Evolutionary conservation across 345 rosid species (phyloP), one percentile per base, ranked within the genome.

Genomic region (Lepidium africanum): DNA sequence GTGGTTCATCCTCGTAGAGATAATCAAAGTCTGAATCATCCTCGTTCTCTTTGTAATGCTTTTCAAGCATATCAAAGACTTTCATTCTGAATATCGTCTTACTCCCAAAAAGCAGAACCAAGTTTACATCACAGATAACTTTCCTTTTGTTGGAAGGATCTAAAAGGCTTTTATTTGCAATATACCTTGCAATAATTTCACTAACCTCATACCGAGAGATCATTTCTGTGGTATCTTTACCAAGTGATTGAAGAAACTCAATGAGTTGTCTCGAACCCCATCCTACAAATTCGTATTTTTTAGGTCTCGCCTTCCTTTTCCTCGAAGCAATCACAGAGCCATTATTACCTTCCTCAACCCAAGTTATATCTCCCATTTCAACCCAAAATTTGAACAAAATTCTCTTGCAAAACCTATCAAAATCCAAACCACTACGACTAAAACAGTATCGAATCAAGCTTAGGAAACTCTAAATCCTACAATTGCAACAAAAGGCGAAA

Each of bases 251-350:
- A 15, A 92, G 90, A 77, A 89, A 89, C 64, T 78, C 83, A 46
- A 82, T 72, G 11, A 92, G 92, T 3, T 77, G 86, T 23, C 72
- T 83, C 1, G 92, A 92, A n/a, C 89, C 96, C 96, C 96, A 89
- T 30, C 96, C 85, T 52, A 79, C 47, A 75, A 76, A 89, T 33
- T 82, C 82, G 62, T 69, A 21, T 43, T 79, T 79, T 81, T 79
- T 84, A 1, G 80, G 57, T 63, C 50, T 81, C 5, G 39, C 75
- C 74, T 81, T 89, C 63, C 87, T 82, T 72, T 81, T 87, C 56
- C 69, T 45, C 1, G 60, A 49, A 10, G 67, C 45, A 12, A 13
- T 11, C 15, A 32, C 27, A 8, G 63, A 55, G 33, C 25, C 42
- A 17, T 62, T 80, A 17, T 62, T 80, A 40, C 57, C 48, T 13